A percentile compares a stretch with the other conserved stretches of the same genome.
Evolutionary conservation across 225 moss, liverwort and hornwort genomes (phyloP).

Genomic region (Pleurozium schreberi): DNA sequence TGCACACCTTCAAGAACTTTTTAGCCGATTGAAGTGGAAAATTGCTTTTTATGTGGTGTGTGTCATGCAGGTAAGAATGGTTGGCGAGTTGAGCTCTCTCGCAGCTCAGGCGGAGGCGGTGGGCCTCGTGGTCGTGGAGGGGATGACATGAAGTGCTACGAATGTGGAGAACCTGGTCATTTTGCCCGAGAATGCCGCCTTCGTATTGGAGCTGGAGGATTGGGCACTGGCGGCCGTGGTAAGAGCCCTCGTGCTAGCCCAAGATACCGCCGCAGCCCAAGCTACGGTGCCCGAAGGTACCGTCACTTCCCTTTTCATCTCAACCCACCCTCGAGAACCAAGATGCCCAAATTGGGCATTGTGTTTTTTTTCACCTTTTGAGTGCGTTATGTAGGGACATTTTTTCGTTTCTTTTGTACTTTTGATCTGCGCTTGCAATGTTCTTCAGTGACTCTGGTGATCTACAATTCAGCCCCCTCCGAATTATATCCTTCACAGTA

Average conservation of each 20-base stretch:
- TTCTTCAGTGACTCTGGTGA: not conserved
- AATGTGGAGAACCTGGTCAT: slow-evolving; percentile 99
- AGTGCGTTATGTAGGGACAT: not conserved
- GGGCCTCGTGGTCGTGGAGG: slow-evolving; percentile 97
- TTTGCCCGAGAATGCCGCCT: slow-evolving; percentile 96
- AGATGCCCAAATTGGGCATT: no score
- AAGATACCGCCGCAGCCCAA: slow-evolving; percentile 95
- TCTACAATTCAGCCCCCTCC: not conserved
- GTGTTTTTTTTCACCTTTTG: not conserved
- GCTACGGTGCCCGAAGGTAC: slow-evolving; percentile 84
- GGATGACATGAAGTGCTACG: slow-evolving; percentile 99
- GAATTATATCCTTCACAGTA: not conserved
- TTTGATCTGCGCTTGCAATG: not conserved
- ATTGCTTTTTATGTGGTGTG: not conserved
- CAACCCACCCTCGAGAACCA: no score
- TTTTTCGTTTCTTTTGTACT: not conserved
- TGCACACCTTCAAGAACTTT: not conserved
- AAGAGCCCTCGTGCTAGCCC: slow-evolving; percentile 89
- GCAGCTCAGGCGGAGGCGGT: slow-evolving; percentile 97
- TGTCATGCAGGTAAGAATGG: slow-evolving; percentile 82
- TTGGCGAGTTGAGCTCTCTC: slow-evolving; percentile 97
- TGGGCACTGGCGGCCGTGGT: slow-evolving; percentile 94
- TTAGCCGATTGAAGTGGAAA: not conserved
- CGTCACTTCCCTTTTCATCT: not conserved
- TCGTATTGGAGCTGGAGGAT: slow-evolving; percentile 90